These are phyloP conservation scores for Achaetomium macrosporum DNA, from an alignment of 2,329 filamentous ascomycete genomes.

Conservation along the genomic window DNA sequence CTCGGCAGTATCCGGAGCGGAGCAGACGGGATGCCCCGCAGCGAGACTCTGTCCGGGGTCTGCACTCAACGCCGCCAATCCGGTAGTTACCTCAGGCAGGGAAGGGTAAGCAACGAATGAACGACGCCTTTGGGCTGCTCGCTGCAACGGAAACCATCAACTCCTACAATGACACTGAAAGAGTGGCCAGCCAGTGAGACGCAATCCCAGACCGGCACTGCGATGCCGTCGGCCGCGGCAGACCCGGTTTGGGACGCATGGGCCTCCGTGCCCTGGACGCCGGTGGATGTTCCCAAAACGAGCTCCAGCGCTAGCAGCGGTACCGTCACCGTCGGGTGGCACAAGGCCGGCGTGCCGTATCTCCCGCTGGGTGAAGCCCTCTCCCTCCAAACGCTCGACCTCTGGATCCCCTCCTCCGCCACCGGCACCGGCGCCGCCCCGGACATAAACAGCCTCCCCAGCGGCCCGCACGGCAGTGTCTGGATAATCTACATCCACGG, in stretches of 20 bases:
- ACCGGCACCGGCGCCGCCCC: neutral
- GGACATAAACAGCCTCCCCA: conserved; percentile 2
- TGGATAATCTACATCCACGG: conserved; percentile 50
- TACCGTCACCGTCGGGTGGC: conserved; percentile 16
- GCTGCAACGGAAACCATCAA: too few relatives aligned
- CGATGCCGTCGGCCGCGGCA: neutral
- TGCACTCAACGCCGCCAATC: too few relatives aligned
- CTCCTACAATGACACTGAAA: neutral
- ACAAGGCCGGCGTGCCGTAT: conserved; percentile 19
- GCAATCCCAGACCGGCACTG: neutral
- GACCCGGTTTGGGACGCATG: conserved; percentile 9
- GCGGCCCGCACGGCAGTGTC: neutral
- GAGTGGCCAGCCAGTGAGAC: neutral
- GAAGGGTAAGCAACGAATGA: too few relatives aligned
- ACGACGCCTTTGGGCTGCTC: too few relatives aligned
- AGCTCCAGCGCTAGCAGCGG: neutral
- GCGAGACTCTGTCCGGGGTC: too few relatives aligned
- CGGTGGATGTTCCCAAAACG: conserved; percentile 1
- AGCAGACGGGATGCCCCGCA: too few relatives aligned
- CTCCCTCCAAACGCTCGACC: conserved; percentile 22
- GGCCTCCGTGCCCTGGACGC: conserved; percentile 16
- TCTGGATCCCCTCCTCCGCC: conserved; percentile 18
- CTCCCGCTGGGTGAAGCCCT: neutral
- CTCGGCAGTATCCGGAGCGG: too few relatives aligned
- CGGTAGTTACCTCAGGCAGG: too few relatives aligned